A percentile compares a stretch with the other conserved stretches of the same genome.
These are phyloP conservation scores for Ustilago sp. DNA, from an alignment of 1,284 basidiomycete species.

Conservation along the genomic window DNA sequence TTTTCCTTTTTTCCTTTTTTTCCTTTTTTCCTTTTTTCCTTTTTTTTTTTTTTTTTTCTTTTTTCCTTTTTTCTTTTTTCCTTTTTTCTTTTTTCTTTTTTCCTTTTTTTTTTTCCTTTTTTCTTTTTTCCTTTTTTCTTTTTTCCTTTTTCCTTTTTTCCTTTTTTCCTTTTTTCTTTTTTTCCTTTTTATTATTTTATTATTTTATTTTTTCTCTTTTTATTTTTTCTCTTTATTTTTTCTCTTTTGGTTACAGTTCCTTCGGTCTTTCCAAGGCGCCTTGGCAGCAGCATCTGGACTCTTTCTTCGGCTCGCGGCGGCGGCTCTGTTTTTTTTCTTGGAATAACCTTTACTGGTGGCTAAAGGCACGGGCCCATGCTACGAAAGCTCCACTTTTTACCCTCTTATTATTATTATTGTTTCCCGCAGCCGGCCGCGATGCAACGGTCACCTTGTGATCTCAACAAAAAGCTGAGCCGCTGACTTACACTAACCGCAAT, in stretches of 20 bases:
- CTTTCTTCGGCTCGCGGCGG: background rate
- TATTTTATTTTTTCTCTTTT: background rate
- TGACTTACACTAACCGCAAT: background rate
- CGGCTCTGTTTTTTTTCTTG: background rate
- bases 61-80: no score
- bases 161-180: no score
- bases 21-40: no score
- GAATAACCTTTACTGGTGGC: background rate
- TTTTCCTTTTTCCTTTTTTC: no score
- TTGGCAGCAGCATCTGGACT: background rate
- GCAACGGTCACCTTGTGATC: background rate
- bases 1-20: no score
- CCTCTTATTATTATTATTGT: background rate
- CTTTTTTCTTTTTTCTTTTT: no score
- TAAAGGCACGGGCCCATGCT: background rate
- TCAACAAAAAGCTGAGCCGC: constrained; percentile 7
- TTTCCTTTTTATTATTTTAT: no score
- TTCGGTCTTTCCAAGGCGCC: no score
- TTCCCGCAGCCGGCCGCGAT: background rate
- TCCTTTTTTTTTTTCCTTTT: no score
- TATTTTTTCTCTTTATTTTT: background rate
- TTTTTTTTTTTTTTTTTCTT: no score
- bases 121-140: no score
- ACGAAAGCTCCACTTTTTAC: background rate
- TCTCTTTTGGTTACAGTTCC: no score